These are phyloP conservation scores for Niebla homalea DNA, from an alignment of 495 filamentous ascomycete genomes.

Conservation along the genomic window DNA sequence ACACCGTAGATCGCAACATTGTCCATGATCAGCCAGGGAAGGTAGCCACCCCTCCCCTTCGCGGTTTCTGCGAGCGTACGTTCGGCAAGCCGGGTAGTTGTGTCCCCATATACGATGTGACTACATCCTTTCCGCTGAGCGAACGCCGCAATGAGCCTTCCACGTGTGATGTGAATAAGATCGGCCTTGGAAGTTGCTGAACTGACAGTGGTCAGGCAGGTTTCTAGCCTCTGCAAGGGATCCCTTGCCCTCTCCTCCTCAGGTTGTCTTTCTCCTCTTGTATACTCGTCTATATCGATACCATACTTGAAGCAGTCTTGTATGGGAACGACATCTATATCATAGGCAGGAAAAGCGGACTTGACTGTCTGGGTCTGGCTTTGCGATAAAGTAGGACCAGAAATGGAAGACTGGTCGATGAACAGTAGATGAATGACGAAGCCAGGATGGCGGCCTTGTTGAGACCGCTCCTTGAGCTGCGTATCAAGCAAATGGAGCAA, in stretches of 20 bases:
- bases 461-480: constrained; percentile 47
- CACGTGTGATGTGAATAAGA: constrained; percentile 54
- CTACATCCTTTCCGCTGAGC: constrained; percentile 48
- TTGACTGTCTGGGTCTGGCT: constrained; percentile 27
- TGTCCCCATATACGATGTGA: constrained; percentile 68
- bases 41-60: constrained; percentile 71
- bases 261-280: not conserved
- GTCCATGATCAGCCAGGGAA: constrained; percentile 74
- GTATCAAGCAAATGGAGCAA: constrained; percentile 62
- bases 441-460: constrained; percentile 40
- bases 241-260: not conserved
- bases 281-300: constrained; percentile 17
- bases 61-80: constrained; percentile 76
- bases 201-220: constrained; percentile 43
- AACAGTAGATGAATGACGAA: constrained; percentile 57
- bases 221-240: constrained; percentile 33
- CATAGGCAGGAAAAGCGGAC: constrained; percentile 45
- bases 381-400: constrained; percentile 16
- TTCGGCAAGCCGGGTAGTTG: constrained; percentile 75
- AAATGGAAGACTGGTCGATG: constrained; percentile 41
- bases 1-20: constrained; percentile 48
- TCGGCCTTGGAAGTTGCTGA: constrained; percentile 66
- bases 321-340: constrained; percentile 41
- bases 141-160: constrained; percentile 50
- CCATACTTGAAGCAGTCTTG: constrained; percentile 41